phyloP scores from a whole-genome alignment of 495 filamentous ascomycete species.

The Talaromyces wortmannii region DNA sequence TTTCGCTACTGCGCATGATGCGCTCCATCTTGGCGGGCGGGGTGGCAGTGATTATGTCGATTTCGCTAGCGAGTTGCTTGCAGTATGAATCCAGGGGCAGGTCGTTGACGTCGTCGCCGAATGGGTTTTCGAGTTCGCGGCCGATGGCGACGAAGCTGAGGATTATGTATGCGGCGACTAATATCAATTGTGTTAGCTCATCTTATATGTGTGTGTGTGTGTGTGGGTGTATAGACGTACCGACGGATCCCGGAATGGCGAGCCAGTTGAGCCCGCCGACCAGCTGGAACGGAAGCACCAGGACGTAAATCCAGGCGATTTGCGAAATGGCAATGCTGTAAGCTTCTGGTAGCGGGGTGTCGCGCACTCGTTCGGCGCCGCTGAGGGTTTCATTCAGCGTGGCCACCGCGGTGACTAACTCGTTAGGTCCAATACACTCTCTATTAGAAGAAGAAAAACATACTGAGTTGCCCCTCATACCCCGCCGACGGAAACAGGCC shows the following conservation, averaged over 20 bases:
- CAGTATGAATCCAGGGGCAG: constrained; percentile 75
- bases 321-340: constrained; percentile 83
- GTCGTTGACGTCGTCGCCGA: constrained; percentile 83
- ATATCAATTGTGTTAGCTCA: background rate
- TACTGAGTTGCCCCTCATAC: constrained; percentile 39
- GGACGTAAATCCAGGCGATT: constrained; percentile 82
- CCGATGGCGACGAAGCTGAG: constrained; percentile 83
- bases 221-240: constrained; percentile 19
- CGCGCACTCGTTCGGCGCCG: constrained; percentile 73
- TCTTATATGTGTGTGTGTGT: background rate
- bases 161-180: constrained; percentile 80
- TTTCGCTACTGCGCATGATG: constrained; percentile 50
- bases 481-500: constrained; percentile 44
- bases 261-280: constrained; percentile 56
- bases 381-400: constrained; percentile 66
- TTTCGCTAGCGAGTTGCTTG: constrained; percentile 59
- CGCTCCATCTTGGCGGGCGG: constrained; percentile 49
- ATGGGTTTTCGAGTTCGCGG: constrained; percentile 83
- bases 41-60: constrained; percentile 63
- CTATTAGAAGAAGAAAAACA: constrained; percentile 7
- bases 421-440: background rate
- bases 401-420: constrained; percentile 32
- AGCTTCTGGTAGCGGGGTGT: constrained; percentile 76
- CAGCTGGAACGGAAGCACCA: constrained; percentile 81
- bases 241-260: constrained; percentile 78